Evolutionary conservation across 1,139 yeast species (phyloP).

Genomic region (Suhomyces taliae): DNA sequence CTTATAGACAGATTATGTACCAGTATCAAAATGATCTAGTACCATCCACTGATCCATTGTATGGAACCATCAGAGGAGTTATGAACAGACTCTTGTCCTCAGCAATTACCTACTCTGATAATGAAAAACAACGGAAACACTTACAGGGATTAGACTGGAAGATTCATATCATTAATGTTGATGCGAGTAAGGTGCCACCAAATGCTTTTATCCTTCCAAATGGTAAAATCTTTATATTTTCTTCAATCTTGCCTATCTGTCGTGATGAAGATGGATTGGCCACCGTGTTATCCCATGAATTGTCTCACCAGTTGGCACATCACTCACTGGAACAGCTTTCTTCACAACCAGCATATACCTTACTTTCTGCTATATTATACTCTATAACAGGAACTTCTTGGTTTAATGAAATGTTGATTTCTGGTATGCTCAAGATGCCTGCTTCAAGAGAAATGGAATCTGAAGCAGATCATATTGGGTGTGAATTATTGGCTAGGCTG

Average conservation of each 20-base stretch:
- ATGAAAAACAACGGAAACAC: conserved; percentile 34
- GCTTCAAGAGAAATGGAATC: conserved; percentile 91
- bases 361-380: conserved; percentile 48
- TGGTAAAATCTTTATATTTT: conserved; percentile 90
- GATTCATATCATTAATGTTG: conserved; percentile 72
- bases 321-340: conserved; percentile 84
- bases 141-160: conserved; percentile 63
- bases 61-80: conserved; percentile 54
- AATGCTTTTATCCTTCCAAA: conserved; percentile 96
- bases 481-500: conserved; percentile 86
- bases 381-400: conserved; percentile 31
- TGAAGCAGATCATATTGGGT: conserved; percentile 93
- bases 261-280: conserved; percentile 87
- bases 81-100: conserved; percentile 66
- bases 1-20: conserved; percentile 59
- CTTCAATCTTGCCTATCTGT: conserved; percentile 77
- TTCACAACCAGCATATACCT: conserved; percentile 53
- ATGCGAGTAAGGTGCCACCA: conserved; percentile 66
- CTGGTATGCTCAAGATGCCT: conserved; percentile 69
- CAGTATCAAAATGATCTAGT: conserved; percentile 49
- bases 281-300: conserved; percentile 88
- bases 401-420: conserved; percentile 55
- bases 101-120: conserved; percentile 40
- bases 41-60: conserved; percentile 55
- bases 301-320: conserved; percentile 90